phyloP scores from a whole-genome alignment of 345 rosid genomes.

The Euphorbia peplus region DNA sequence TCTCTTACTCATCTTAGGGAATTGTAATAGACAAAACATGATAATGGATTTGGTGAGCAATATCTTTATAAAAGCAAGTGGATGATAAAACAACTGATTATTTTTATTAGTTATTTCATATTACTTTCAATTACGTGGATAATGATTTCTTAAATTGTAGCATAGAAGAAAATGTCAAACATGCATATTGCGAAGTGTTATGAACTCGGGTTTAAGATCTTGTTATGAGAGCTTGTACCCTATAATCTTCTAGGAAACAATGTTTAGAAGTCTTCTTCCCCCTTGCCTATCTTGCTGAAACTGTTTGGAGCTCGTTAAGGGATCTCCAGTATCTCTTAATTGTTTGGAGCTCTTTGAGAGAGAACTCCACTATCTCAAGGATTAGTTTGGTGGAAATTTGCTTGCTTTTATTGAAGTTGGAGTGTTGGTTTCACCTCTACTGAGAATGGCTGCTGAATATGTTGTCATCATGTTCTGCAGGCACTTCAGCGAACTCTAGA shows the following conservation, averaged over 20 bases:
- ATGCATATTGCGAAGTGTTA: neutral
- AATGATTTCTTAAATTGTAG: neutral
- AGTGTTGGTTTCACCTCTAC: neutral
- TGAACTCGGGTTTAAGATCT: neutral
- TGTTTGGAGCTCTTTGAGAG: too few relatives aligned
- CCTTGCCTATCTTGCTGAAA: too few relatives aligned
- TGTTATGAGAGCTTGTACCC: neutral
- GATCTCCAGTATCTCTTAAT: too few relatives aligned
- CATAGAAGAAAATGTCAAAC: neutral
- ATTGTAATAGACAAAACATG: neutral
- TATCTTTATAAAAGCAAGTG: neutral
- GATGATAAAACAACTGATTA: neutral
- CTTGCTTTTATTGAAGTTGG: neutral
- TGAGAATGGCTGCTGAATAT: slow-evolving; percentile 3
- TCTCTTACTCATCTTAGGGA: neutral
- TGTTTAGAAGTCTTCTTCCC: neutral
- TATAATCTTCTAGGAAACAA: neutral
- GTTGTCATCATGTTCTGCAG: slow-evolving; percentile 38
- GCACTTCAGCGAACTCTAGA: slow-evolving; percentile 92
- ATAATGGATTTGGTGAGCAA: neutral
- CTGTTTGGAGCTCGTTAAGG: too few relatives aligned
- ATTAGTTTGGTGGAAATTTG: neutral
- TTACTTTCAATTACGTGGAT: neutral
- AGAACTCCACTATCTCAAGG: neutral
- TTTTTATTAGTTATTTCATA: neutral